phyloP scores from a whole-genome alignment of 805 yeast genomes.

The Candida tammaniensis region DNA sequence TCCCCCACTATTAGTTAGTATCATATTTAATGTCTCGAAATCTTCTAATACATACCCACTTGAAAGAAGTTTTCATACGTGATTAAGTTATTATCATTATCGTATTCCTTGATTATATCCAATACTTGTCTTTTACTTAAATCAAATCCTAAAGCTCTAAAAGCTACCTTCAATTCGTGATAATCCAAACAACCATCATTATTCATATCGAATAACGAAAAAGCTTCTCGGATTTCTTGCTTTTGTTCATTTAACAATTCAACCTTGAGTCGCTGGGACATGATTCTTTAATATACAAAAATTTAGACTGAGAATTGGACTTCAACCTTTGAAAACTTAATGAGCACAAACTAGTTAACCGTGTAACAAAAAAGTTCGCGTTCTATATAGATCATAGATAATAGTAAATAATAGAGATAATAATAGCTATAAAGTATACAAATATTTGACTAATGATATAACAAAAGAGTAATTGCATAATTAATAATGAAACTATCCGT shows the following conservation, averaged over 20 bases:
- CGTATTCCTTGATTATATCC: conserved; percentile 76
- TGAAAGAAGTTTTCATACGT: conserved; percentile 79
- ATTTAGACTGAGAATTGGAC: too few relatives aligned
- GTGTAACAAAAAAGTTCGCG: too few relatives aligned
- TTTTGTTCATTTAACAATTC: conserved; percentile 84
- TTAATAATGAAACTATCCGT: conserved; percentile 9
- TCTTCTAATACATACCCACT: conserved; percentile 53
- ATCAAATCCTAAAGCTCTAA: conserved; percentile 91
- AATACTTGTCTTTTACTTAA: conserved; percentile 71
- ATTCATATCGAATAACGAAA: conserved; percentile 87
- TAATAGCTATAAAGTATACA: too few relatives aligned
- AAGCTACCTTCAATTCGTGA: conserved; percentile 91
- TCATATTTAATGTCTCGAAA: background rate
- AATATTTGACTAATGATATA: too few relatives aligned
- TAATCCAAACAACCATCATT: conserved; percentile 86
- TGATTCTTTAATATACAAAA: too few relatives aligned
- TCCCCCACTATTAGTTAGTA: conserved; percentile 58
- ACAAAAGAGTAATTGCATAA: too few relatives aligned
- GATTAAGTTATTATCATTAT: conserved; percentile 70
- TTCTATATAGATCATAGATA: background rate
- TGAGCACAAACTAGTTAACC: too few relatives aligned
- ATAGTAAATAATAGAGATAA: too few relatives aligned
- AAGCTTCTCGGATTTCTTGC: conserved; percentile 90
- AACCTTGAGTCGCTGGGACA: too few relatives aligned
- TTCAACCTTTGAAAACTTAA: too few relatives aligned